Evolutionary conservation across 169 alveolate species (phyloP).

Genomic region (Cardiosporidium cionae): DNA sequence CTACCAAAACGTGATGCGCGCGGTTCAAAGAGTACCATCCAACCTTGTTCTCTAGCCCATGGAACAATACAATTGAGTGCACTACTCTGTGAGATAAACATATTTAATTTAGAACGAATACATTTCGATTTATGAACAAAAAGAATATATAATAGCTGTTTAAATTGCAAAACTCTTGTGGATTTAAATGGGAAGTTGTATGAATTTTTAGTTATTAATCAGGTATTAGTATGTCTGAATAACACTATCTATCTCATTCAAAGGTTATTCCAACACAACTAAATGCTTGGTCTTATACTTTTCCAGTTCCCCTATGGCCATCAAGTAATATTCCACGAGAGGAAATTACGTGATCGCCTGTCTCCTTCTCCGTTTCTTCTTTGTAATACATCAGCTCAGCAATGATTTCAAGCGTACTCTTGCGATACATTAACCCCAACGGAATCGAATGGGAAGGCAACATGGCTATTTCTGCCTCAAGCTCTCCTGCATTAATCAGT

Average conservation of each 20-base stretch:
- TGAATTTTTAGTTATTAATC: no score
- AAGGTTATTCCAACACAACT: no score
- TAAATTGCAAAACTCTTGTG: no score
- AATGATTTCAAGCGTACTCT: background rate
- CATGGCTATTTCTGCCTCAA: background rate
- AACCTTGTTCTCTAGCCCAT: conserved; percentile 34
- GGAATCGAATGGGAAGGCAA: background rate
- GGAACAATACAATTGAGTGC: conserved; percentile 16
- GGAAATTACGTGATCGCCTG: background rate
- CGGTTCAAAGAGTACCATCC: conserved; percentile 41
- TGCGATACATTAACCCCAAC: background rate
- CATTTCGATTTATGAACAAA: background rate
- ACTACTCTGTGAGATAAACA: conserved; percentile 5
- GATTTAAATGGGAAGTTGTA: no score
- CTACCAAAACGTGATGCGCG: conserved; percentile 8
- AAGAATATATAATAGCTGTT: background rate
- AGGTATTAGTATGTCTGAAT: no score
- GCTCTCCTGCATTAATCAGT: no score
- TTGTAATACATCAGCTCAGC: background rate
- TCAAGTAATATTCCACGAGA: conserved; percentile 26
- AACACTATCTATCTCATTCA: no score
- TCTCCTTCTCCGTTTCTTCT: background rate
- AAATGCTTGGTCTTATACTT: conserved; percentile 3
- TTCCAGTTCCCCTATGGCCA: conserved; percentile 37
- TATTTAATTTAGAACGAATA: background rate